Base-by-base conservation (phyloP, 2,329 filamentous ascomycete species). In the Paecilomyces dactylethromorphus region DNA sequence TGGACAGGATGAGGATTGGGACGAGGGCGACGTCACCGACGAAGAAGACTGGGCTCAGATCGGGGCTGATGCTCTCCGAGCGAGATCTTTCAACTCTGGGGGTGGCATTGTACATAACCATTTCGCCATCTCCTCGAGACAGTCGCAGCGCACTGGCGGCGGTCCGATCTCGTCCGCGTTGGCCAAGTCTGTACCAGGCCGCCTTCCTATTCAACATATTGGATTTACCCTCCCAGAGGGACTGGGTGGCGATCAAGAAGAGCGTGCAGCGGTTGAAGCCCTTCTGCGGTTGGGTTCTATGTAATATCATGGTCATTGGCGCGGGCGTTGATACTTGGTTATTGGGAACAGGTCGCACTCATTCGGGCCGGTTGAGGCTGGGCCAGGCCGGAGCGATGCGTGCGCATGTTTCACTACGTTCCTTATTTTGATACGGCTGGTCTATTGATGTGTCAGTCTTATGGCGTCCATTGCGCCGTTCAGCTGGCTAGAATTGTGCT, bases 11-110 rank as follows among this genome's bases (percentile, higher is more conserved):
- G 88, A 91, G 66, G 89, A 95, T 69, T 86, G 90, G 61, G 87
- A 89, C 64, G 91, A 97, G 55, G 89, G 89, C 66, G 91, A 96
- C 70, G 84, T 90, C 60, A 97, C 94, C 24, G 94, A 97, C 71
- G 91, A 97, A 71, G 93, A 97, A 75, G 92, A 97, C 76, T 97
- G 93, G 92, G 91, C 90, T 53, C 86, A 89, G 56, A 89, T 96
- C 62, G 93, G 92, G 57, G 91, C 92, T 31, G 91, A 89, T 57
- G 90, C 91, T 64, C 83, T 97, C 65, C 87, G 92, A 76, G 87
- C 81, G 74, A 84, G 76, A 78, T 86, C 74, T 69, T 78, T 78
- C 66, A 80, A 73, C 74, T 80, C 70, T 58, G 72, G 72, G 33
- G 76, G 77, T 56, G 75, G 74, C 57, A 71, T 76, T 59, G 64